Evolutionary conservation across 768 basidiomycete genomes (phyloP), one percentile per base, ranked within the genome.

Genomic region (Boletus rubescentipes): DNA sequence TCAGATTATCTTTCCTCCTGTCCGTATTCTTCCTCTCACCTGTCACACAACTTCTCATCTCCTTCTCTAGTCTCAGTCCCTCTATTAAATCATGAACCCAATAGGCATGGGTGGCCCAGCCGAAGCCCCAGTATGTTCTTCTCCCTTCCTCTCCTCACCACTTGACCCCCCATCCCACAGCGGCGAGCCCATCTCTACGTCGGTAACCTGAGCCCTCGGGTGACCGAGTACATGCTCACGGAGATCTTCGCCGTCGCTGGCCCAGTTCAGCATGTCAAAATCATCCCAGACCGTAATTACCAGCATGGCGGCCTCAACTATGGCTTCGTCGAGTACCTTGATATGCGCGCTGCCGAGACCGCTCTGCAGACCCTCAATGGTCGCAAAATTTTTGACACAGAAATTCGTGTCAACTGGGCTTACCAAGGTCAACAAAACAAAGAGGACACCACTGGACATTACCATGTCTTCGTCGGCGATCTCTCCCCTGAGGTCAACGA

Each of bases 261-360:
- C 41, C 89, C 93, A 55, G 97, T 98, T 58, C 93, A 96, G 74
- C 91, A 95, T 72, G 96, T 98, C 73, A 99, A 99, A 85, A 98
- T 99, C 73, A 98, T 99, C 72, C 96, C 96, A 30, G 97, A 99
- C 78, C 87, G 95, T 65, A 98, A 97, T 79, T 98, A 95, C 72
- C 95, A 98, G 74, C 97, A 99, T 69, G 97, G 95, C 52, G 97
- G 97, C 57, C 88, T 97, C 73, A 98, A 98, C 79, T 99, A 98
- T 68, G 97, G 97, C 64, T 99, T 95, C 75, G 95, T 98, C 73
- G 97, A 99, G 75, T 99, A 98, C 77, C 88, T 92, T 72, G 94
- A 98, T 72, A 95, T 98, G 91, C 89, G 93, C 59, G 92, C 94
- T 35, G 97, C 97, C 35, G 97, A 99, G 76, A 98, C 97, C 46